phyloP scores from a whole-genome alignment of 2,329 filamentous ascomycete species.

The Taxawa tesnikishii region DNA sequence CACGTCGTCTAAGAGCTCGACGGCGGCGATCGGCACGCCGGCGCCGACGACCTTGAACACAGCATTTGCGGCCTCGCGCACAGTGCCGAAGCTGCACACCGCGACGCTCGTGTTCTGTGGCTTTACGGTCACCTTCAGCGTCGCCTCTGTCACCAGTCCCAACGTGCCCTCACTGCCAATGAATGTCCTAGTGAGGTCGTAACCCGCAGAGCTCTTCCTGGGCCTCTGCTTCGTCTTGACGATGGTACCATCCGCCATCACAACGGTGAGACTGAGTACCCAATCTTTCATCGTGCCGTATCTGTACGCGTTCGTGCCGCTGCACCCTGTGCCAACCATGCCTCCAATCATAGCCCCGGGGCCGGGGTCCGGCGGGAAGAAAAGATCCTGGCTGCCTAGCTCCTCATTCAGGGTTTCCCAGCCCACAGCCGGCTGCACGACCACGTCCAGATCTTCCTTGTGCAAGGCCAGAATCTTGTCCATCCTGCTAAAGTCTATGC shows the following conservation, averaged over 20 bases:
- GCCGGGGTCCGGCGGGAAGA: slow-evolving; percentile 86
- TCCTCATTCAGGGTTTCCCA: slow-evolving; percentile 80
- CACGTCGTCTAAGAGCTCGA: slow-evolving; percentile 84
- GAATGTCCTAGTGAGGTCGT: slow-evolving; percentile 81
- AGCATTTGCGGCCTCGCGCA: slow-evolving; percentile 65
- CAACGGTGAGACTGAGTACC: slow-evolving; percentile 77
- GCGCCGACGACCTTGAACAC: slow-evolving; percentile 68
- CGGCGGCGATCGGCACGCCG: slow-evolving; percentile 76
- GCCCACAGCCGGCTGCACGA: slow-evolving; percentile 56
- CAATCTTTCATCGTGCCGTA: slow-evolving; percentile 94
- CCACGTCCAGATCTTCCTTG: slow-evolving; percentile 51
- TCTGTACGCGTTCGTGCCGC: slow-evolving; percentile 77
- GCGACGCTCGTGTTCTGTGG: slow-evolving; percentile 73
- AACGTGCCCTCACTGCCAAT: slow-evolving; percentile 87
- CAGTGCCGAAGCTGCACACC: slow-evolving; percentile 50
- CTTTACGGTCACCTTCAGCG: slow-evolving; percentile 71
- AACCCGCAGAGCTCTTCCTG: slow-evolving; percentile 81
- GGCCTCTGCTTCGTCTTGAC: slow-evolving; percentile 83
- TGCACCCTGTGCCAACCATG: slow-evolving; percentile 68
- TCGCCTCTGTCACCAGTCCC: slow-evolving; percentile 82
- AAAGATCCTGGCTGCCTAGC: slow-evolving; percentile 58
- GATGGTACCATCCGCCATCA: slow-evolving; percentile 78
- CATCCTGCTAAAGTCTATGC: slow-evolving; percentile 79
- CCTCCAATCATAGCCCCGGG: slow-evolving; percentile 88
- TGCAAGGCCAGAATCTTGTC: slow-evolving; percentile 66